phyloP scores from a whole-genome alignment of 2,329 filamentous ascomycete species.

The Xylariaceae sp. region DNA sequence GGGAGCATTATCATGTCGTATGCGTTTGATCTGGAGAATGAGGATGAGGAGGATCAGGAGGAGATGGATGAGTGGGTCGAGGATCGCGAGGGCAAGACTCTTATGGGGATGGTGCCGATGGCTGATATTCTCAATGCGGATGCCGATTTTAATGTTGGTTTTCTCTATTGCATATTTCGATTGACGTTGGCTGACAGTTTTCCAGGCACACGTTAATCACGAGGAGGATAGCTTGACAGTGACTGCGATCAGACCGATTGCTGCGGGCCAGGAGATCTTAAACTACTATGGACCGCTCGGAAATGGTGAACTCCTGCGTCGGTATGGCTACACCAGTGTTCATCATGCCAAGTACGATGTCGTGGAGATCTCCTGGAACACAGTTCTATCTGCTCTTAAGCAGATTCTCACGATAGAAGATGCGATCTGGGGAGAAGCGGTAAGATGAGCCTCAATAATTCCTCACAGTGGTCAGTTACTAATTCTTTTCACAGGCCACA shows the following conservation, averaged over 20 bases:
- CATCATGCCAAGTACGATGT: constrained; percentile 77
- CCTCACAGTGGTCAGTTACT: constrained; percentile 14
- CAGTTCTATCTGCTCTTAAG: constrained; percentile 46
- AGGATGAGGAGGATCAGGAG: constrained; percentile 48
- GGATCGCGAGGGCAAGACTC: constrained; percentile 50
- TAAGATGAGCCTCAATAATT: constrained; percentile 28
- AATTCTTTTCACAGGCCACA: constrained; percentile 32
- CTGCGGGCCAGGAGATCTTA: constrained; percentile 68
- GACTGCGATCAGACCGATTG: constrained; percentile 63
- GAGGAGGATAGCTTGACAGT: constrained; percentile 58
- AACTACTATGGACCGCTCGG: constrained; percentile 87
- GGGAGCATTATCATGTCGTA: constrained; percentile 89
- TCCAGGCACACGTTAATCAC: constrained; percentile 50
- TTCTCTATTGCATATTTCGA: not conserved
- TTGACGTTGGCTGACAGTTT: constrained; percentile 2
- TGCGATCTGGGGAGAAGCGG: constrained; percentile 38
- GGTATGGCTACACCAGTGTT: constrained; percentile 82
- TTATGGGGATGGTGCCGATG: constrained; percentile 85
- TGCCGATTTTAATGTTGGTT: constrained; percentile 71
- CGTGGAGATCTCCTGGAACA: constrained; percentile 64
- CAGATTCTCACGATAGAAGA: constrained; percentile 36
- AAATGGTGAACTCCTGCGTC: constrained; percentile 72
- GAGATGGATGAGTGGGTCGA: constrained; percentile 61
- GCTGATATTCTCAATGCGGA: constrained; percentile 88
- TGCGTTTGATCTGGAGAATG: constrained; percentile 71